phyloP scores from a whole-genome alignment of 2,329 filamentous ascomycete species.

The Catunica adiposa region DNA sequence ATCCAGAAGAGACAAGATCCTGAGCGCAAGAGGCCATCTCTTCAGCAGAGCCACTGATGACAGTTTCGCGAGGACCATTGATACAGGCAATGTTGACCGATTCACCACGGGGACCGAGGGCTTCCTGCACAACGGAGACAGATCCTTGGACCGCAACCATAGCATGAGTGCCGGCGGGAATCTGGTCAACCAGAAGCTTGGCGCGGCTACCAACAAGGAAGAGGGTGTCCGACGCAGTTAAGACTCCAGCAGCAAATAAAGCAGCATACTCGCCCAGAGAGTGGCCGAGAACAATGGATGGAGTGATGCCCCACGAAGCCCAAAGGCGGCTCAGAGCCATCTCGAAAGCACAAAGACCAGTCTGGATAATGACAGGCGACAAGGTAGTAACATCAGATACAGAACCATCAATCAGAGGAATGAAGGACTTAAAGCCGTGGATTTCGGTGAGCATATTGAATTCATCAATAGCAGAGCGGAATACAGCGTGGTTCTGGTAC shows the following conservation, averaged over 20 bases:
- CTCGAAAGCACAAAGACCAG: constrained; percentile 37
- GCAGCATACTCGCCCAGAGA: constrained; percentile 62
- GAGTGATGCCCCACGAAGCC: constrained; percentile 38
- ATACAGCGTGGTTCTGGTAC: constrained; percentile 29
- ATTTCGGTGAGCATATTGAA: constrained; percentile 35
- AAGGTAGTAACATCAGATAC: constrained; percentile 28
- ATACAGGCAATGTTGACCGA: constrained; percentile 48
- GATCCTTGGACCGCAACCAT: constrained; percentile 35
- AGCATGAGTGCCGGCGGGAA: constrained; percentile 47
- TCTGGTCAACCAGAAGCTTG: constrained; percentile 45
- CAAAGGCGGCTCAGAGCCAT: constrained; percentile 41
- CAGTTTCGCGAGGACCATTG: constrained; percentile 59
- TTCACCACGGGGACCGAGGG: constrained; percentile 27
- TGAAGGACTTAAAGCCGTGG: constrained; percentile 40
- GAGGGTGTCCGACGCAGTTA: constrained; percentile 55
- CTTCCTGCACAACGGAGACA: constrained; percentile 35
- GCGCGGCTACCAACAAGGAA: constrained; percentile 55
- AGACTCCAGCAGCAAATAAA: constrained; percentile 51
- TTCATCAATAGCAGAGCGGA: constrained; percentile 37
- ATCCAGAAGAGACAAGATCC: constrained; percentile 20
- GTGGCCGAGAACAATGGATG: constrained; percentile 40
- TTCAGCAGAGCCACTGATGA: constrained; percentile 36
- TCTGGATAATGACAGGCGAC: constrained; percentile 35
- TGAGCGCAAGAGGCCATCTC: constrained; percentile 30
- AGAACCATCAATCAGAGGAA: constrained; percentile 28